Base-by-base conservation (phyloP, 2,329 filamentous ascomycete species). In the Paecilomyces niveus region DNA sequence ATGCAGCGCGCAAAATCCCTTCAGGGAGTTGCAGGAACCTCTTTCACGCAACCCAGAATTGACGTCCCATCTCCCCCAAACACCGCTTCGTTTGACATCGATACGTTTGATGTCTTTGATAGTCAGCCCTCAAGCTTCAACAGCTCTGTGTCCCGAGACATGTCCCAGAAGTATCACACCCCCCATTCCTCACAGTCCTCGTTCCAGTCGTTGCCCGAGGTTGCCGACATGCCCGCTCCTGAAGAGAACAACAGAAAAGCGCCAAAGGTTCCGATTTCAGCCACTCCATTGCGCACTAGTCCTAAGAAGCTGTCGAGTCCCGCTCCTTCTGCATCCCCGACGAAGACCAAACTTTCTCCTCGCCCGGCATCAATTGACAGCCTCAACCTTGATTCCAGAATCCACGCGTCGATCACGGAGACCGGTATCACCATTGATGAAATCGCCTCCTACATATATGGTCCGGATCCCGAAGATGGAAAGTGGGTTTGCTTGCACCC, bases 381-480 rank as follows among this genome's bases (percentile, higher is more conserved):
- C 52, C 72, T 76, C 35, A 78, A 82, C 53, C 75, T 83, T 22
- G 80, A 81, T 61, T 71, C 83, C 33, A 80, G 83, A 60, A 76
- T 85, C 26, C 82, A 85, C 59, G 83, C 84, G n/a, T 84, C 80
- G 35, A 82, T 85, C 58, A 83, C 85, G 57, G 87, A 92, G 63
- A 97, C 93, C 0, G 93, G 93, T 26, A 88, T 97, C 58, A 92
- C 89, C 0, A 79, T 88, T 51, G 92, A 97, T 65, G 91, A 97
- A 64, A 92, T 93, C 64, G 83, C 86, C 3, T 82, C 84, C 54
- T 90, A 82, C 73, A 93, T 93, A 65, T 81, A 83, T 54, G 88
- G 88, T 1, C 89, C 89, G 0, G 88, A 90, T 65, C 79, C 85
- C 2, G 71, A 74, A n/a, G 89, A 92, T 65, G 87, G 87, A 65